These are phyloP conservation scores for Leccinum obscurum DNA, from an alignment of 768 basidiomycete species.

Conservation along the genomic window DNA sequence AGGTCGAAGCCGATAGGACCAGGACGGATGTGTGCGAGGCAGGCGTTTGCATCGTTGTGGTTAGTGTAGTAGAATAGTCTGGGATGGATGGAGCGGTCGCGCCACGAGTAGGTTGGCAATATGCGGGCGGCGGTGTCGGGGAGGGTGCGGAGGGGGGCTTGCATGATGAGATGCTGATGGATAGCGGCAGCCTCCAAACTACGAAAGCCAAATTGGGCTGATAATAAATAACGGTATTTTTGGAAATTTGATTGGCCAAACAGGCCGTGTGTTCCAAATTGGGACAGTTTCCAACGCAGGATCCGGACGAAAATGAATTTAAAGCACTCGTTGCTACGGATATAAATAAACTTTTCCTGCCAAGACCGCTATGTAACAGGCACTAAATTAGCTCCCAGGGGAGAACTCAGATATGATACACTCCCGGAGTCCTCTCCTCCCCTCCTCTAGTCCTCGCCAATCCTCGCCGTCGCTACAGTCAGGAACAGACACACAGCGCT, in stretches of 20 bases:
- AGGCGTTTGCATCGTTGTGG: slow-evolving; percentile 30
- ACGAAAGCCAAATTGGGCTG: slow-evolving; percentile 18
- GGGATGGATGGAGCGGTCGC: slow-evolving; percentile 8
- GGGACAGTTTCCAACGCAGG: slow-evolving; percentile 10
- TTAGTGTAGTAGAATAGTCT: slow-evolving; percentile 35
- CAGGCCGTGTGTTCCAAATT: slow-evolving; percentile 13
- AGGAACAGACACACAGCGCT: not conserved
- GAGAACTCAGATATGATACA: not conserved
- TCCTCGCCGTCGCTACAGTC: not conserved
- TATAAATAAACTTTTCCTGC: slow-evolving; percentile 35
- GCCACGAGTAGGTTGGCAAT: slow-evolving; percentile 27
- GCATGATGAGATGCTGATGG: slow-evolving; percentile 12
- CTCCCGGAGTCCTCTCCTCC: not conserved
- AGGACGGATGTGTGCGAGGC: slow-evolving; percentile 20
- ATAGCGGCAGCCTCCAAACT: slow-evolving; percentile 4
- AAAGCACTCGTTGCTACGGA: slow-evolving; percentile 12
- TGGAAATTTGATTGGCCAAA: slow-evolving; percentile 25
- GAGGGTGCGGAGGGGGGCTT: not conserved
- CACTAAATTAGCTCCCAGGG: slow-evolving; percentile 26
- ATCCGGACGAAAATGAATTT: slow-evolving; percentile 23
- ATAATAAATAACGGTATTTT: slow-evolving; percentile 19
- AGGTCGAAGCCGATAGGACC: slow-evolving; percentile 65
- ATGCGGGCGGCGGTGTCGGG: not conserved
- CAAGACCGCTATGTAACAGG: slow-evolving; percentile 34
- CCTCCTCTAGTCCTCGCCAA: not conserved